phyloP scores from a whole-genome alignment of 2,329 filamentous ascomycete species.

The Lecanosticta acicola region DNA sequence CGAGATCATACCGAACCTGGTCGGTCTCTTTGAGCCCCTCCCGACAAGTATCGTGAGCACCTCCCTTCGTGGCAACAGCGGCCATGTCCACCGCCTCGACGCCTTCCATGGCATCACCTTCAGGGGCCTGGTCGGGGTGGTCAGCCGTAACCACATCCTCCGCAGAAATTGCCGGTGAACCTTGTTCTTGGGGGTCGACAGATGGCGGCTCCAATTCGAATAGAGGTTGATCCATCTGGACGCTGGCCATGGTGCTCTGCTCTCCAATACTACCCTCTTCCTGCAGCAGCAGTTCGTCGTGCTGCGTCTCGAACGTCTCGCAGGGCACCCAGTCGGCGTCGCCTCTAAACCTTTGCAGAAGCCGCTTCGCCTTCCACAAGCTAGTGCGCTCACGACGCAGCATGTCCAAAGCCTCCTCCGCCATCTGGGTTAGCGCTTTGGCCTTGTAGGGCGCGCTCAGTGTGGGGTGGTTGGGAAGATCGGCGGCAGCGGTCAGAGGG shows the following conservation, averaged over 20 bases:
- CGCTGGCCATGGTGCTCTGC: constrained; percentile 20
- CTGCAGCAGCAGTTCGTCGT: constrained; percentile 40
- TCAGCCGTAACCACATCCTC: constrained; percentile 3
- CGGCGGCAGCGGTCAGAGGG: constrained; percentile 68
- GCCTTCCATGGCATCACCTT: constrained; percentile 24
- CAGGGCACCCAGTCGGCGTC: constrained; percentile 63
- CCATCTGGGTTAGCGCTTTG: constrained; percentile 65
- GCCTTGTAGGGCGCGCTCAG: constrained; percentile 70
- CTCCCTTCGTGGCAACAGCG: neutral
- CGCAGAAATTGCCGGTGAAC: neutral
- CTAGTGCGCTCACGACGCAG: constrained; percentile 69
- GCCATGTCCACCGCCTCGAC: constrained; percentile 16
- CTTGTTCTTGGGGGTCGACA: neutral
- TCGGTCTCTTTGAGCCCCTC: neutral
- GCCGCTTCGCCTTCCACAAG: constrained; percentile 67
- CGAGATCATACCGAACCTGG: neutral
- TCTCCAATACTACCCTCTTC: constrained; percentile 12
- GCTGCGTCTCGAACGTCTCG: constrained; percentile 46
- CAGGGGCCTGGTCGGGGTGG: no score
- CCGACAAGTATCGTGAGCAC: no score
- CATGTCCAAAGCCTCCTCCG: constrained; percentile 62
- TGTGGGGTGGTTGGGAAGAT: constrained; percentile 68
- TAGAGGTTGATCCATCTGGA: constrained; percentile 16
- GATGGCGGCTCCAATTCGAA: constrained; percentile 8
- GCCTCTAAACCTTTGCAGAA: constrained; percentile 67